Conservation (phyloP, 371 early-diverging fungal species). For the Mortierella polycephala region DNA sequence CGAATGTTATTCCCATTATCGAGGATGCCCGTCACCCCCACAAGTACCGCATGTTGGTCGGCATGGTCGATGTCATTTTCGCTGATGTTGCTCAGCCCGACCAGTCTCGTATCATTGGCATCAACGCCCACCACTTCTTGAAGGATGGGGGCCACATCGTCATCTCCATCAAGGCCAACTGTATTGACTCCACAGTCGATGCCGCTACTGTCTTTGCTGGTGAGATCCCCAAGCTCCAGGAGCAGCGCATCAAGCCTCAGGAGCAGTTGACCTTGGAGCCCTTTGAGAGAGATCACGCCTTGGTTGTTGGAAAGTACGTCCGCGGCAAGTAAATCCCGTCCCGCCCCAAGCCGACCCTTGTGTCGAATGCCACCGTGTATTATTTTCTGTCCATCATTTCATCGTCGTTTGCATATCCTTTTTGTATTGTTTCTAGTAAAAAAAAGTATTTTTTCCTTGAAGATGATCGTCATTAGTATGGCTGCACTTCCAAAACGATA, state of each 20-base stretch:
- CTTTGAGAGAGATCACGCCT: conserved; percentile 99
- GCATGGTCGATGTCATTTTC: conserved; percentile 99
- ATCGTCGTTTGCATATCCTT: not conserved
- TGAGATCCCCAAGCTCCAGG: conserved; percentile 99
- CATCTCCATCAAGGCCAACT: conserved; percentile 99
- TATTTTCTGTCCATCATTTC: not conserved
- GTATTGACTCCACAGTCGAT: conserved; percentile 99
- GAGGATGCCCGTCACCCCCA: conserved; percentile 94
- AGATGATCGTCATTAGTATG: too few relatives aligned
- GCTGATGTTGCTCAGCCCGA: conserved; percentile 99
- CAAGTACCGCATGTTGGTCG: conserved; percentile 99
- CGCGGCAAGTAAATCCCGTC: conserved; percentile 62
- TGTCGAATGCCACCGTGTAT: too few relatives aligned
- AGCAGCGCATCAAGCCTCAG: conserved; percentile 98
- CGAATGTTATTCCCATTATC: conserved; percentile 99
- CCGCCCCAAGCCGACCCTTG: too few relatives aligned
- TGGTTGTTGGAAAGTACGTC: conserved; percentile 95
- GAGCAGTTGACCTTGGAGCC: conserved; percentile 99
- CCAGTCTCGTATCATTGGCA: conserved; percentile 99
- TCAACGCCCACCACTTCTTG: conserved; percentile 99
- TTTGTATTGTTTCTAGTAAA: not conserved
- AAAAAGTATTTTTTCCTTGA: too few relatives aligned
- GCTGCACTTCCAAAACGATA: too few relatives aligned
- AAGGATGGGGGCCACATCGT: conserved; percentile 98
- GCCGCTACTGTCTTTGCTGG: conserved; percentile 98